phyloP scores from a whole-genome alignment of 768 basidiomycete genomes.

The Tylopilus intermedius region DNA sequence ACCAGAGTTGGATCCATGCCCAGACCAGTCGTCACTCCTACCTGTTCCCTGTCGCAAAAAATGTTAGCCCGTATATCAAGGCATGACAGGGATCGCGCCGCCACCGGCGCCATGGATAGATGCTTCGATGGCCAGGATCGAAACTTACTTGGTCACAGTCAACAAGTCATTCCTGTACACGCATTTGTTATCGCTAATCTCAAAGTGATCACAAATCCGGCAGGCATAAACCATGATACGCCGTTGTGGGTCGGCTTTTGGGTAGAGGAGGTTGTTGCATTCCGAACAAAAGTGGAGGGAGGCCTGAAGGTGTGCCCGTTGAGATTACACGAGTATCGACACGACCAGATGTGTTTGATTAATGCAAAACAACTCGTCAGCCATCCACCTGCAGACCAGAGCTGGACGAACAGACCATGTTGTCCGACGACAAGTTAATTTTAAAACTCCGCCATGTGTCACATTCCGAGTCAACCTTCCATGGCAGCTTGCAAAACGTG shows the following conservation, averaged over 20 bases:
- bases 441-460: constrained; percentile 26
- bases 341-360: background rate
- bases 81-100: constrained; percentile 3
- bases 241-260: constrained; percentile 83
- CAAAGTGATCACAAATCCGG: constrained; percentile 83
- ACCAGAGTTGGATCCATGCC: constrained; percentile 88
- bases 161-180: constrained; percentile 93
- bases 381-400: constrained; percentile 1
- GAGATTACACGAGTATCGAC: background rate
- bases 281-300: constrained; percentile 89
- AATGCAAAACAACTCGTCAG: constrained; percentile 15
- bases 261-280: constrained; percentile 93
- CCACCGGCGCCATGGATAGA: constrained; percentile 9
- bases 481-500: constrained; percentile 9
- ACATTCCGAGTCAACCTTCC: background rate
- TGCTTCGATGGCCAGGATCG: background rate
- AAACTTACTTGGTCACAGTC: constrained; percentile 81
- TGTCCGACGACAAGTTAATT: constrained; percentile 12
- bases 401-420: constrained; percentile 26
- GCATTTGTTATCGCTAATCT: constrained; percentile 80
- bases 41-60: constrained; percentile 68
- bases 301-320: constrained; percentile 41
- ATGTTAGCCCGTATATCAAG: constrained; percentile 1
- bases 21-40: constrained; percentile 85
- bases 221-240: constrained; percentile 87